Percentiles rank a stretch among this genome's conserved stretches.
phyloP scores from a whole-genome alignment of 306 rosid species.

The Macrotyloma uniflorum region DNA sequence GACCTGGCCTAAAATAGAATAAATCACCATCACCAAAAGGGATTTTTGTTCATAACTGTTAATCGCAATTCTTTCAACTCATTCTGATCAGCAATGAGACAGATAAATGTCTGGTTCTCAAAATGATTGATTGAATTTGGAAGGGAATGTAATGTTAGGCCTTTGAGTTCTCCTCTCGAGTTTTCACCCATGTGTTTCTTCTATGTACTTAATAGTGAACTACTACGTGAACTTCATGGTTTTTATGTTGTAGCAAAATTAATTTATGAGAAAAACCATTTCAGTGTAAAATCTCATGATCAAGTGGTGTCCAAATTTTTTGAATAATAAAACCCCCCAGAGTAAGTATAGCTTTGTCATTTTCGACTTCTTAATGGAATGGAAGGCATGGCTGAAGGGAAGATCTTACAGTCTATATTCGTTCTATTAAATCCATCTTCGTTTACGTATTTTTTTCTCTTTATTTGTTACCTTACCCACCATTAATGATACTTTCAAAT shows the following conservation, averaged over 20 bases:
- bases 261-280: neutral
- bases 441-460: no score
- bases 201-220: neutral
- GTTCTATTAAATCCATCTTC: conserved; percentile 1
- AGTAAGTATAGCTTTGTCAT: neutral
- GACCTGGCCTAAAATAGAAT: neutral
- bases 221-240: neutral
- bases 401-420: neutral
- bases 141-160: neutral
- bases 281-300: neutral
- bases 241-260: neutral
- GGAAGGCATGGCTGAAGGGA: neutral
- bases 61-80: neutral
- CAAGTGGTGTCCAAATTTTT: neutral
- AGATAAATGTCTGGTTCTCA: neutral
- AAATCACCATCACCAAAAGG: neutral
- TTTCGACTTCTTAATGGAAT: neutral
- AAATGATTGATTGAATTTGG: neutral
- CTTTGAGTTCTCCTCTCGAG: neutral
- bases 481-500: no score
- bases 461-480: no score
- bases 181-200: neutral
- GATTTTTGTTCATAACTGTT: neutral
- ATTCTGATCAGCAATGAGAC: conserved; percentile 18
- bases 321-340: conserved; percentile 14